Evolutionary conservation across 2,329 filamentous ascomycete species (phyloP).

Genomic region (Ilyonectria sp.): DNA sequence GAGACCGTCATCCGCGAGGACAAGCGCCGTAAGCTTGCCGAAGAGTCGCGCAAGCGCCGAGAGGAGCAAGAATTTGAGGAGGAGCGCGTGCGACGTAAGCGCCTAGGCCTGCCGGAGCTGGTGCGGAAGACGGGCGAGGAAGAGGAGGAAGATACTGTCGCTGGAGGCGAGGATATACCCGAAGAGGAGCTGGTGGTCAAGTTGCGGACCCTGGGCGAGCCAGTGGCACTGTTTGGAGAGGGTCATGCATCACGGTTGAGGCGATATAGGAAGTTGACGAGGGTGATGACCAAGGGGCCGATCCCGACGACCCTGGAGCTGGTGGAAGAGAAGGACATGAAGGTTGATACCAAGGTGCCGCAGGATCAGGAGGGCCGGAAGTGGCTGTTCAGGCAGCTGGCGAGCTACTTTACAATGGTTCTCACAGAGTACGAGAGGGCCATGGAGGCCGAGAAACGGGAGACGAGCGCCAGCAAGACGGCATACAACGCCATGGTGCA

Average conservation of each 20-base stretch:
- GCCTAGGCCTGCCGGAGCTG: constrained; percentile 85
- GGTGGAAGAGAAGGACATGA: constrained; percentile 91
- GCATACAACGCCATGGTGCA: constrained; percentile 90
- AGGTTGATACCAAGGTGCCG: constrained; percentile 76
- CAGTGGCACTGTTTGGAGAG: constrained; percentile 86
- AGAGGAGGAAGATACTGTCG: constrained; percentile 58
- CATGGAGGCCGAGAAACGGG: constrained; percentile 74
- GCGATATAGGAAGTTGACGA: constrained; percentile 78
- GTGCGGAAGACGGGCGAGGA: constrained; percentile 58
- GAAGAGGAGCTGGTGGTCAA: constrained; percentile 79
- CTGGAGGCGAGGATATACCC: constrained; percentile 72
- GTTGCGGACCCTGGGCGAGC: constrained; percentile 81
- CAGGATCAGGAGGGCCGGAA: constrained; percentile 75
- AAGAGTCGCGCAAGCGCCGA: constrained; percentile 79
- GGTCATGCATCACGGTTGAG: constrained; percentile 77
- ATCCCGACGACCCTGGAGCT: constrained; percentile 88
- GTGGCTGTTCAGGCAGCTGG: constrained; percentile 88
- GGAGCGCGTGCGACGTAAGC: constrained; percentile 80
- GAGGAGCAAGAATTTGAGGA: constrained; percentile 82
- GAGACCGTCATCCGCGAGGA: constrained; percentile 81
- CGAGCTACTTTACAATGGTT: constrained; percentile 98
- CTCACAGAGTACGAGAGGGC: constrained; percentile 88
- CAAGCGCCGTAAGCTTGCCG: constrained; percentile 85
- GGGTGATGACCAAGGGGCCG: constrained; percentile 79
- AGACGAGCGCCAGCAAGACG: constrained; percentile 84